Evolutionary conservation across 2,329 filamentous ascomycete genomes (phyloP).

Genomic region (Talaromyces islandicus): DNA sequence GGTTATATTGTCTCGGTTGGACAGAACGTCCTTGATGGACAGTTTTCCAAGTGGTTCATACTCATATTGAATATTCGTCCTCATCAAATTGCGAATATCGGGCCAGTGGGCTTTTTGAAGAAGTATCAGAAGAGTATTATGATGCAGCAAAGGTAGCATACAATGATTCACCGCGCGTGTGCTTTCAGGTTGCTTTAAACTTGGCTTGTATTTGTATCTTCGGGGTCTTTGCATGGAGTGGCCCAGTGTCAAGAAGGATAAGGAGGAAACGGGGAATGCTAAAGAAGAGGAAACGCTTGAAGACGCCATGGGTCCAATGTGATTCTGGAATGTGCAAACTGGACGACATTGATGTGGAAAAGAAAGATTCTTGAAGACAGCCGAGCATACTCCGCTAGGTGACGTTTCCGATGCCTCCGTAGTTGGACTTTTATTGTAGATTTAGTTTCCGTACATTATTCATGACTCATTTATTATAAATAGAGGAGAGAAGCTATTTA

Average conservation of each 20-base stretch:
- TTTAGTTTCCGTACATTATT: not conserved
- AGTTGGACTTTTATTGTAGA: not conserved
- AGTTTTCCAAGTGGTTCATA: slow-evolving; percentile 19
- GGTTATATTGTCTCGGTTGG: slow-evolving; percentile 25
- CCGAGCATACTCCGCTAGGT: too few species aligned
- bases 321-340: not conserved
- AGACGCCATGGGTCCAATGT: not conserved
- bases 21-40: slow-evolving; percentile 24
- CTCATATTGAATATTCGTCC: slow-evolving; percentile 10
- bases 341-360: not conserved
- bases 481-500: not conserved
- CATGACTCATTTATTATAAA: not conserved
- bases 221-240: slow-evolving; percentile 7
- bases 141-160: slow-evolving; percentile 1
- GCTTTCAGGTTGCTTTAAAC: slow-evolving; percentile 2
- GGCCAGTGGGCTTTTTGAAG: not conserved
- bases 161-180: slow-evolving; percentile 3
- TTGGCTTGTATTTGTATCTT: slow-evolving; percentile 7
- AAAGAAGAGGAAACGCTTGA: not conserved
- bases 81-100: slow-evolving; percentile 2
- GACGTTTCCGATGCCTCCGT: not conserved
- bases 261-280: not conserved
- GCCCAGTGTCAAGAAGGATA: slow-evolving; percentile 7
- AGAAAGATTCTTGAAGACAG: not conserved
- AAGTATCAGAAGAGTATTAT: slow-evolving; percentile 3